Percentiles rank a stretch among this genome's conserved stretches.
phyloP scores from a whole-genome alignment of 2,329 filamentous ascomycete species.

The Diplodia sapinea region DNA sequence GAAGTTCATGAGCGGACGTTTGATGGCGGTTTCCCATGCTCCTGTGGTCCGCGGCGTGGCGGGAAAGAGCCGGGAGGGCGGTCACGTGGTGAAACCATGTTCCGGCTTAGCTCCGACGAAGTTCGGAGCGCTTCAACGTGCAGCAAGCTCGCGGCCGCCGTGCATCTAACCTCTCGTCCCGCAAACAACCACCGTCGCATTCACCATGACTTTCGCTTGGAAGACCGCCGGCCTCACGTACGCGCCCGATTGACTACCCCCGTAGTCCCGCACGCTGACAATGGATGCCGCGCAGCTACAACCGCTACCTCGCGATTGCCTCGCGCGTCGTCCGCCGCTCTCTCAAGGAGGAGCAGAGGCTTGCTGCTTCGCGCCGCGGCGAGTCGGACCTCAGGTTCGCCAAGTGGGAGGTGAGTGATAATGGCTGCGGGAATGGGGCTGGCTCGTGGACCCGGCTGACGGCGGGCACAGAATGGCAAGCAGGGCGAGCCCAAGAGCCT shows the following conservation, averaged over 20 bases:
- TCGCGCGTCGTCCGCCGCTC: constrained; percentile 94
- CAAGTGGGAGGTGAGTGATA: constrained; percentile 87
- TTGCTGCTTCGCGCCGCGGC: constrained; percentile 86
- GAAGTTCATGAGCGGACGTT: not conserved
- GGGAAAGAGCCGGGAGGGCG: not conserved
- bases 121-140: constrained; percentile 28
- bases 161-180: constrained; percentile 16
- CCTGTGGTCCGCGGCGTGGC: not conserved
- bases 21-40: not conserved
- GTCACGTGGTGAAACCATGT: constrained; percentile 19
- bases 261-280: constrained; percentile 34
- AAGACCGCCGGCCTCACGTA: constrained; percentile 97
- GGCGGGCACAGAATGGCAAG: constrained; percentile 81
- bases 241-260: constrained; percentile 28
- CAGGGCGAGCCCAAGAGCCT: constrained; percentile 84
- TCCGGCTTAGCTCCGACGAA: constrained; percentile 31
- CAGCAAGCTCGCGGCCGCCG: constrained; percentile 29
- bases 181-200: constrained; percentile 29
- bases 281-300: constrained; percentile 74
- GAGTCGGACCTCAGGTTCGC: constrained; percentile 87
- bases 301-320: constrained; percentile 97
- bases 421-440: constrained; percentile 37
- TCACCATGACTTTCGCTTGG: constrained; percentile 89
- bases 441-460: constrained; percentile 32
- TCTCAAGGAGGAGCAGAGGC: constrained; percentile 92